phyloP scores from a whole-genome alignment of 2,329 filamentous ascomycete genomes.

The Aureobasidium sp. region DNA sequence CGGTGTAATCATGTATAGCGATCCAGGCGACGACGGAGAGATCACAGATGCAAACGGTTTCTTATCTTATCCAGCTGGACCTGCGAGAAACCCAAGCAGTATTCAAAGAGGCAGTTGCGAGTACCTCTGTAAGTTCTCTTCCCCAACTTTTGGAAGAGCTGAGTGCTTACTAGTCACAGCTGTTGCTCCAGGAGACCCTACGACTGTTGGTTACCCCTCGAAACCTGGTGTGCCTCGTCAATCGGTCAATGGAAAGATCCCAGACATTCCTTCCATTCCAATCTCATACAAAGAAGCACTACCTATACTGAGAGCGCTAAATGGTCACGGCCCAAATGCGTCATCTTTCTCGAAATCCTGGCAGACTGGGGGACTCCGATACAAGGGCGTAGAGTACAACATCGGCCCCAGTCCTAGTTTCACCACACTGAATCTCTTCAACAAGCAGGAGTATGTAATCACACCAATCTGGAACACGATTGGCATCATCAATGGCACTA shows the following conservation, averaged over 20 bases:
- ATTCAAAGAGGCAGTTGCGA: constrained; percentile 85
- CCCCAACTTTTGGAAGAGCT: no score
- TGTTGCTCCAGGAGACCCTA: constrained; percentile 60
- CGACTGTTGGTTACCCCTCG: constrained; percentile 88
- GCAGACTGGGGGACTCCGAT: constrained; percentile 64
- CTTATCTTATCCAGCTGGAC: constrained; percentile 73
- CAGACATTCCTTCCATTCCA: constrained; percentile 82
- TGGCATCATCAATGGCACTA: constrained; percentile 80
- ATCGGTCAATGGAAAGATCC: constrained; percentile 62
- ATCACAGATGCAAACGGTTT: constrained; percentile 68
- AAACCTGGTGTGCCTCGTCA: constrained; percentile 78
- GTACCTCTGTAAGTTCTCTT: constrained; percentile 37
- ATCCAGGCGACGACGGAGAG: constrained; percentile 82
- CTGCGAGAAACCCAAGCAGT: constrained; percentile 72
- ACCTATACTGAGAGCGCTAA: constrained; percentile 81
- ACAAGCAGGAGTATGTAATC: constrained; percentile 44
- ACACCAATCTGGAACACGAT: constrained; percentile 66
- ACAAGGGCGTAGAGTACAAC: constrained; percentile 78
- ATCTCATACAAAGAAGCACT: constrained; percentile 83
- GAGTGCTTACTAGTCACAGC: no score
- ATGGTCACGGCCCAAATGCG: constrained; percentile 76
- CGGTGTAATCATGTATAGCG: constrained; percentile 75
- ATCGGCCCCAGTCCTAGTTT: constrained; percentile 72
- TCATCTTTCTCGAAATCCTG: constrained; percentile 67
- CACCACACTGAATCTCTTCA: constrained; percentile 47